Base-by-base conservation (phyloP, 176 grass and related monocot species). In the Dactylis glomerata region DNA sequence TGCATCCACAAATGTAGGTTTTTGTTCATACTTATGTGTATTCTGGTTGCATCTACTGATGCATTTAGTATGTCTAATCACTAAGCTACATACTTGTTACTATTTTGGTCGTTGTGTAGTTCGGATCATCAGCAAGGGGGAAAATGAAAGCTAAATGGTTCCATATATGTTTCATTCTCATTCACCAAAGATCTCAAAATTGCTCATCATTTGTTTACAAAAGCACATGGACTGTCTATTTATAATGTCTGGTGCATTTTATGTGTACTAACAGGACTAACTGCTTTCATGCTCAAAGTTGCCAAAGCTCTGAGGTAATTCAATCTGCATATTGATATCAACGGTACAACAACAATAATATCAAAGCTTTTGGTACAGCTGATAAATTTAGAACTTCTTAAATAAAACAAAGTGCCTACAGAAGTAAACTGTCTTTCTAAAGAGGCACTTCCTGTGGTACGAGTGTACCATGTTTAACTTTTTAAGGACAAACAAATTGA, bases 401-500 rank as follows among this genome's bases (percentile, higher is more conserved):
- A 78, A 70, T 42, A 65, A 79, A 75, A 83, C 37, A 74, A 28
- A 33, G 80, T 68, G 84, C 57, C 37, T 58, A 87, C 14, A 51
- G n/a, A 3, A 80, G 16, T 46, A 79, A 58, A 49, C 36, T 27
- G 17, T 73, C 46, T 83, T 81, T 83, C 37, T 22, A 49, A 79
- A 65, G 27, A 65, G 34, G 33, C 64, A 40, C 44, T 31, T 80
- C 46, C 24, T 75, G 23, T 54, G 77, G 85, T 58, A 89, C 33
- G 41, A 81, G 31, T 47, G 31, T 75, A 69, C 68, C 67, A 69
- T 84, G 73, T 42, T 76, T 41, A 28, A 63, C 28, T 58, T 73
- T 81, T 16, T 17, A 19, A 61, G 13, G 59, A 81, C 58, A 87
- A 90, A 75, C 28, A 79, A 80, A 87, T 75, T 83, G 37, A 87